These are phyloP conservation scores for Carex myosuroides DNA, from an alignment of 176 grass and related monocot species.

Conservation along the genomic window DNA sequence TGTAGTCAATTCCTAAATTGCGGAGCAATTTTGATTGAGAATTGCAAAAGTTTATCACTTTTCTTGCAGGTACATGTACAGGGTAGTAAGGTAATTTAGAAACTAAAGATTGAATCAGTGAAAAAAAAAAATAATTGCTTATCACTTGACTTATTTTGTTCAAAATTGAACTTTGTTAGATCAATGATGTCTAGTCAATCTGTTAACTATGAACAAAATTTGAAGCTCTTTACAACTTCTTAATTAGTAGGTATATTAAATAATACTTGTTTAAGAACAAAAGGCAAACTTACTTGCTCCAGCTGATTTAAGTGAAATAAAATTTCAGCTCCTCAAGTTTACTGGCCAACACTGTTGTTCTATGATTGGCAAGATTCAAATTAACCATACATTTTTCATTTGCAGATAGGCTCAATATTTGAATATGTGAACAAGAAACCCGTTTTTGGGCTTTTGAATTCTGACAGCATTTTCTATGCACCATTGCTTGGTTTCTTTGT, in stretches of 20 bases:
- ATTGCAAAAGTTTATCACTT: not conserved
- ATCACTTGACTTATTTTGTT: not conserved
- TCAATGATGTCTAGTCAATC: not conserved
- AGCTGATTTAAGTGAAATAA: not conserved
- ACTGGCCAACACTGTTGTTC: not conserved
- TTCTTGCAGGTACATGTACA: not conserved
- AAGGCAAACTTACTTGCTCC: not conserved
- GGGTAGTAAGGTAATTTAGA: not conserved
- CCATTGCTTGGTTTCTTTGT: constrained; percentile 92
- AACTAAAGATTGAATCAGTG: not conserved
- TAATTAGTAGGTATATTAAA: not conserved
- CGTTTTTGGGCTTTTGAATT: constrained; percentile 65
- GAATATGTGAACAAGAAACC: constrained; percentile 74
- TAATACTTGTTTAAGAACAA: not conserved
- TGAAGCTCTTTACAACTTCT: not conserved
- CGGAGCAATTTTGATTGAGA: not conserved
- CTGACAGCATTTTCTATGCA: constrained; percentile 75
- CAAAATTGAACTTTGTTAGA: not conserved
- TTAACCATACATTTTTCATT: not conserved
- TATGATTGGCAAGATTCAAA: not conserved
- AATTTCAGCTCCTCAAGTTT: not conserved
- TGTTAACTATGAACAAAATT: not conserved
- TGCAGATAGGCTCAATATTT: constrained; percentile 87
- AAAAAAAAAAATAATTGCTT: not conserved
- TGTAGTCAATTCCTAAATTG: not conserved